phyloP scores from a whole-genome alignment of 441 rosid species.

The Adansonia madagascariensis region DNA sequence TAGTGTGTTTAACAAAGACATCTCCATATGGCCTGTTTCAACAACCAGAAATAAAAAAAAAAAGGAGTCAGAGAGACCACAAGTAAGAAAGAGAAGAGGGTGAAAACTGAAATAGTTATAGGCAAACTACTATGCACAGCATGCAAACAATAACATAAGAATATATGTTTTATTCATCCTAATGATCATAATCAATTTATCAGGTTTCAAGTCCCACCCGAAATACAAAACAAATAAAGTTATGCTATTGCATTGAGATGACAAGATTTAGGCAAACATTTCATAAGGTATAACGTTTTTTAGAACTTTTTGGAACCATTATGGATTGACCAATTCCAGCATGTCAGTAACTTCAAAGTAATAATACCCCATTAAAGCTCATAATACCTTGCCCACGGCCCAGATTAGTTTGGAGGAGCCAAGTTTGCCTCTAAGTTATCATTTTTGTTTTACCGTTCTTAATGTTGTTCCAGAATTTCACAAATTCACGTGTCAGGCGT shows the following conservation, averaged over 20 bases:
- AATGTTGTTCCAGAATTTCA: slow-evolving; percentile 12
- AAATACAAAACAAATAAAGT: not conserved
- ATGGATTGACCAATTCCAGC: not conserved
- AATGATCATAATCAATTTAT: not conserved
- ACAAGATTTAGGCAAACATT: slow-evolving; percentile 6
- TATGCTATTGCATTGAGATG: not conserved
- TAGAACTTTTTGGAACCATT: not conserved
- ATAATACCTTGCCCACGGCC: not conserved
- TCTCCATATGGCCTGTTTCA: slow-evolving; percentile 71
- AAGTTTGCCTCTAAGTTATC: not conserved
- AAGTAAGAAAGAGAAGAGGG: not conserved
- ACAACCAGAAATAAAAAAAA: not conserved
- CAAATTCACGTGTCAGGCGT: not conserved
- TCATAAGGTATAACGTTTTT: not conserved
- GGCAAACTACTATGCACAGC: not conserved
- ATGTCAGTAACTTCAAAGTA: slow-evolving; percentile 15
- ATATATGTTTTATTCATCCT: not conserved
- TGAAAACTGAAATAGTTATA: not conserved
- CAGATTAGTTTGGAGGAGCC: not conserved
- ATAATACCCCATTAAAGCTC: not conserved
- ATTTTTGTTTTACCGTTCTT: not conserved
- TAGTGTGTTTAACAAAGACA: slow-evolving; percentile 69
- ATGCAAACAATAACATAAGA: not conserved
- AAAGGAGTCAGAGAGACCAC: not conserved
- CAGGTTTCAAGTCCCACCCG: not conserved